Evolutionary conservation across 345 rosid genomes (phyloP).

Genomic region (Salix caprea): DNA sequence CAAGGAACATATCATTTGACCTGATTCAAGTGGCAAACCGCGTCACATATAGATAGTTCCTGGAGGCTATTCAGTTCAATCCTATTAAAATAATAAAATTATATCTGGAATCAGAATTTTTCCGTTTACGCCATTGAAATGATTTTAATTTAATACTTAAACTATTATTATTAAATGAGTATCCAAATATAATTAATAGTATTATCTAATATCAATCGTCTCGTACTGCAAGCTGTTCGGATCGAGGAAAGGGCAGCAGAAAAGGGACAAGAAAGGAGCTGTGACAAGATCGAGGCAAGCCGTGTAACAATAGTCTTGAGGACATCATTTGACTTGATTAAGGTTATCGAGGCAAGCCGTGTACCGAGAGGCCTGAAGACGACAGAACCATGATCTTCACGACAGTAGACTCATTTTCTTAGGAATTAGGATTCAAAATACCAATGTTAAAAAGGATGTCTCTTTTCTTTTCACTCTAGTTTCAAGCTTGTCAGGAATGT

Average conservation of each 20-base stretch:
- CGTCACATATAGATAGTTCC: not conserved
- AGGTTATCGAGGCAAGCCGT: not conserved
- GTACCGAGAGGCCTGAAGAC: not conserved
- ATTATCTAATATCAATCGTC: no score
- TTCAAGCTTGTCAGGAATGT: no score
- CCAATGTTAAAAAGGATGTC: not conserved
- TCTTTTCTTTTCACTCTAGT: no score
- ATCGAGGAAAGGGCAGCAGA: no score
- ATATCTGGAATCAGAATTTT: not conserved
- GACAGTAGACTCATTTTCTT: not conserved
- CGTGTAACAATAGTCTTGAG: no score
- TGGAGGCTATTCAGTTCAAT: not conserved
- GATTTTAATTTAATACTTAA: no score
- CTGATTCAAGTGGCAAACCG: not conserved
- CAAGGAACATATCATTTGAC: not conserved
- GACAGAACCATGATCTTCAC: not conserved
- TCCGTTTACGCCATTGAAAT: not conserved
- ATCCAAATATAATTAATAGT: no score
- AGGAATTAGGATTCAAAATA: not conserved
- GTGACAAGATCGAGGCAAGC: no score
- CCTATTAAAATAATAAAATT: not conserved
- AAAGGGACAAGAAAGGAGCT: no score
- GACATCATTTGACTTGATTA: no score
- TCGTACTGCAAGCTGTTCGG: no score
- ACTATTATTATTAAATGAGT: no score